Conservation (phyloP, 2,329 filamentous ascomycete species). For the Colletotrichum tanaceti region DNA sequence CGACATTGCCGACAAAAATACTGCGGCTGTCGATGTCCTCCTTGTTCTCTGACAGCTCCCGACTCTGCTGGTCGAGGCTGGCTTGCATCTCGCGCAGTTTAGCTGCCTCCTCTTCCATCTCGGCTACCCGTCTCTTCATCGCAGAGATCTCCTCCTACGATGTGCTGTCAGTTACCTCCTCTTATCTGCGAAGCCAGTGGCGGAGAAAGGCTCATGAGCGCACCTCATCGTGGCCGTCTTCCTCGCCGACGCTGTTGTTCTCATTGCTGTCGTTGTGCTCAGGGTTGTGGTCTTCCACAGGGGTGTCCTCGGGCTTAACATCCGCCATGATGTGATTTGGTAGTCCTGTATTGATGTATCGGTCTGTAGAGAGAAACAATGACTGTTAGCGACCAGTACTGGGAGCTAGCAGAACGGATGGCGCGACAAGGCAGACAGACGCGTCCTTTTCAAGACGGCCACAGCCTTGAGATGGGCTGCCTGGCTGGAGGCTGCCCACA, state of each 20-base stretch:
- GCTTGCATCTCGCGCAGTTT: constrained; percentile 90
- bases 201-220: constrained; percentile 44
- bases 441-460: constrained; percentile 25
- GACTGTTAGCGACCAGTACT: constrained; percentile 7
- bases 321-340: constrained; percentile 45
- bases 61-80: constrained; percentile 84
- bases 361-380: not conserved
- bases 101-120: constrained; percentile 91
- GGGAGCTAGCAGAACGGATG: not conserved
- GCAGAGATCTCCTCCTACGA: constrained; percentile 81
- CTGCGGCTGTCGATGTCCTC: constrained; percentile 95
- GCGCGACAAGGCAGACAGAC: constrained; percentile 26
- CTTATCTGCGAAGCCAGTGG: constrained; percentile 38
- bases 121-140: constrained; percentile 87
- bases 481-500: constrained; percentile 6
- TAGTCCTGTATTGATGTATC: not conserved
- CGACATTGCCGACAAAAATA: constrained; percentile 98
- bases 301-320: constrained; percentile 46
- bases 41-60: constrained; percentile 82
- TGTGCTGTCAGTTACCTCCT: constrained; percentile 41
- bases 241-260: constrained; percentile 45
- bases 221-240: constrained; percentile 62
- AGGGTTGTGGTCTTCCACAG: constrained; percentile 48
- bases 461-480: constrained; percentile 23
- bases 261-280: constrained; percentile 48